Evolutionary conservation across 148 eudicot species (phyloP), one percentile per base, ranked within the genome.

Genomic region (Spergularia bocconei): DNA sequence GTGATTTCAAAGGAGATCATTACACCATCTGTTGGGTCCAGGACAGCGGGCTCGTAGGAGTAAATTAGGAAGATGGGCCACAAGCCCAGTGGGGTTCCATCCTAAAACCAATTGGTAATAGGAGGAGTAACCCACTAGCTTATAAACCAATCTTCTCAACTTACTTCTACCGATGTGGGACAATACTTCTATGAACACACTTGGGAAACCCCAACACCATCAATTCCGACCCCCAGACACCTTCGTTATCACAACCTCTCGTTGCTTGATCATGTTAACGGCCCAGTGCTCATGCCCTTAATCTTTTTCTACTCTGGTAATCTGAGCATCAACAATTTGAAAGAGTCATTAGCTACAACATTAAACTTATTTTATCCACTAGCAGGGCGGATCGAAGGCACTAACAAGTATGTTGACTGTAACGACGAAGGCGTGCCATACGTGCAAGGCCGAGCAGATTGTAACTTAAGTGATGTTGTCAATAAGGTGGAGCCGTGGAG

Each of bases 291-390:
- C 52, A 48, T 48, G 44, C 73, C 73, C 11, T 53, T 70, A 52
- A 52, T 70, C 13, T 81, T 59, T 56, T 70, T 70, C 13, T 80
- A 63, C 63, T 76, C 72, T 36, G 13, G 54, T 5, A 48, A 21
- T 13, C 70, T 21, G 11, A 47, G 44, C 11, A 1, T 63, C 0
- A 36, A 23, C 38, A 38, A 38, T n/a, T 25, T 82, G 6, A 80
- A 71, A 63, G 58, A 57, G 16, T 74, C 85, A 5, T 36, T 82
- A n/a, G 51, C 69, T 2, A 17, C 60, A n/a, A 54, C 81, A 21
- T 77, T 84, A 41, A 59, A 73, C 6, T 11, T 48, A 12, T 84
- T 84, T 20, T 84, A 84, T 73, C 84, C 87, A 14, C 80, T 84
- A 8, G 81, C 87, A 10, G 87, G 87, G 5, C 66, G 83, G 17